Evolutionary conservation across 768 basidiomycete species (phyloP), one percentile per base, ranked within the genome.

Genomic region (Tremella yokohamensis): DNA sequence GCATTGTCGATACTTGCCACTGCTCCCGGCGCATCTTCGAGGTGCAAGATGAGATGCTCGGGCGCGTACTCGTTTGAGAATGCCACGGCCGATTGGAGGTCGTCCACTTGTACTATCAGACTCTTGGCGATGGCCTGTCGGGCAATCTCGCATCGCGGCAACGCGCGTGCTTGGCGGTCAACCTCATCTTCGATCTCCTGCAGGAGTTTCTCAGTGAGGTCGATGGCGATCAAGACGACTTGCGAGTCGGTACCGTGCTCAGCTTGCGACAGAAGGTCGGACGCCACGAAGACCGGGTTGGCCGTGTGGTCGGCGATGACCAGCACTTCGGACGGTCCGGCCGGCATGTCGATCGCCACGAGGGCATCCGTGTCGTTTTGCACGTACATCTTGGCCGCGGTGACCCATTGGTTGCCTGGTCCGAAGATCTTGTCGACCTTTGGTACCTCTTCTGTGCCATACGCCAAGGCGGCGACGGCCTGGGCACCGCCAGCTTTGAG

Each of bases 401-500:
- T 99, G 20, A 99, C 96, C 91, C 93, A 99, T 76, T 98, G 96
- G 75, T 99, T 99, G 22, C 96, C 96, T 6, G 96, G 96, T 8
- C 96, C 96, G 72, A 98, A 94, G 67, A 99, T 92, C 80, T 99
- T 99, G 81, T 99, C 96, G 22, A 97, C 94, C 78, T 99, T 98
- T 15, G 92, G 90, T 6, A 93, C 90, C 3, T 87, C 87, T 74
- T 89, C 82, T 6, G 96, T 99, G 18, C 96, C 96, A 74, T 97
- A 98, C 0, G 96, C 96, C 80, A 99, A 82, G 0, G 96, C 93
- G 22, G 92, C 90, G 16, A 98, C 82, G 11, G 96, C 96, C 73
- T 99, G 96, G 16, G 89, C 94, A 12, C 96, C 96, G 40, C 96
- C 96, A 16, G 94, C 96, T 75, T 89, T 90, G 60, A 99, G 81